Percentiles rank a stretch among this genome's conserved stretches.
These are phyloP conservation scores for Trichosanthes truncata DNA, from an alignment of 306 rosid genomes.

Conservation along the genomic window DNA sequence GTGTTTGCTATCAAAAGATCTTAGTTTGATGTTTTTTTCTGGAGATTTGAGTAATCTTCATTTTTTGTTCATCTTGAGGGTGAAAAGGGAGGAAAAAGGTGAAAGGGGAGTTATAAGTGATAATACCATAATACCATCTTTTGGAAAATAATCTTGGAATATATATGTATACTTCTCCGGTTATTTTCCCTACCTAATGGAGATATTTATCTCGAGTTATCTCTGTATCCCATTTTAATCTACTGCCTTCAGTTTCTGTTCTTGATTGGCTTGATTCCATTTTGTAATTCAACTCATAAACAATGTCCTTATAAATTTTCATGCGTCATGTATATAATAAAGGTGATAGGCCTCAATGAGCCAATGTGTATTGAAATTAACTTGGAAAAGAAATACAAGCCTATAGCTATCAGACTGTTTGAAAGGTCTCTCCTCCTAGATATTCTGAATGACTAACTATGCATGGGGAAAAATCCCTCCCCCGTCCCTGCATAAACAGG, in stretches of 20 bases:
- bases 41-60: neutral
- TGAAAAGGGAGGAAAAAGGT: neutral
- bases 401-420: no score
- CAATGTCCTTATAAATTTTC: neutral
- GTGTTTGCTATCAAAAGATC: slow-evolving; percentile 19
- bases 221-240: neutral
- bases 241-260: neutral
- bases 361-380: neutral
- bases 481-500: no score
- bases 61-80: slow-evolving; percentile 2
- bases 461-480: no score
- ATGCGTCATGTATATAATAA: neutral
- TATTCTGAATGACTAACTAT: no score
- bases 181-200: neutral
- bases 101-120: neutral
- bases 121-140: neutral
- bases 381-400: neutral
- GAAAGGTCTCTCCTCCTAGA: no score
- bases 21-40: slow-evolving; percentile 21
- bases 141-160: neutral
- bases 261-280: neutral
- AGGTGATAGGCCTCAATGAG: neutral
- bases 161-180: neutral
- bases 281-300: neutral
- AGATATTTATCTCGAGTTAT: neutral